These are phyloP conservation scores for Cordyceps farinosa DNA, from an alignment of 2,329 filamentous ascomycete species.

Conservation along the genomic window DNA sequence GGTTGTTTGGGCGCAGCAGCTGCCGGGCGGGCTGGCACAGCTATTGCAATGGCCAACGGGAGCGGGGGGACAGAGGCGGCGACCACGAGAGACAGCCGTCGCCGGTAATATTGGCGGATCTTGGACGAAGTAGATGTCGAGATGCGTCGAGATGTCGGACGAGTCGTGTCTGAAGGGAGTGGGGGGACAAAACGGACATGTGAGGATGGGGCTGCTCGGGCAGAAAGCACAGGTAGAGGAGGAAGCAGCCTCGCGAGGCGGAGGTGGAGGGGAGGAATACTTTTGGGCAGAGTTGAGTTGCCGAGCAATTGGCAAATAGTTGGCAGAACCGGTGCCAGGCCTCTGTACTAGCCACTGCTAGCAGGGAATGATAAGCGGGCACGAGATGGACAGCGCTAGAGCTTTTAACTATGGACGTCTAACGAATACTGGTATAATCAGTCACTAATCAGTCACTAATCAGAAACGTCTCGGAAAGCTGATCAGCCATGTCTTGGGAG, in stretches of 20 bases:
- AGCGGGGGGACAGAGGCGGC: background rate
- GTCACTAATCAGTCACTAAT: no score
- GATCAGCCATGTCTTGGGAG: background rate
- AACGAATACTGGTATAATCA: no score
- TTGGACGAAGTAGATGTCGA: background rate
- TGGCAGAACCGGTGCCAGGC: background rate
- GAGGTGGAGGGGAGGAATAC: conserved; percentile 7
- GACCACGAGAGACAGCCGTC: background rate
- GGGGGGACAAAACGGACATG: background rate
- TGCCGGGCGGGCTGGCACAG: conserved; percentile 1
- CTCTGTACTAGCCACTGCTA: background rate
- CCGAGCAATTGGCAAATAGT: no score
- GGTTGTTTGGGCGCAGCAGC: background rate
- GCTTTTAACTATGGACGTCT: background rate
- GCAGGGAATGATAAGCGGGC: conserved; percentile 7
- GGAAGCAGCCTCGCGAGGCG: conserved; percentile 1
- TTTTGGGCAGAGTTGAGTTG: background rate
- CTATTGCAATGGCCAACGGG: background rate
- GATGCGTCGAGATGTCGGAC: background rate
- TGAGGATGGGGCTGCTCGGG: background rate
- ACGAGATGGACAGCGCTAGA: background rate
- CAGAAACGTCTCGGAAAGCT: background rate
- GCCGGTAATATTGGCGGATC: background rate
- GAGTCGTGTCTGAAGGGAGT: background rate
- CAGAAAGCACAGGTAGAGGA: background rate